Conservation (phyloP, 2,329 filamentous ascomycete species). For the Diaporthe longicolla region DNA sequence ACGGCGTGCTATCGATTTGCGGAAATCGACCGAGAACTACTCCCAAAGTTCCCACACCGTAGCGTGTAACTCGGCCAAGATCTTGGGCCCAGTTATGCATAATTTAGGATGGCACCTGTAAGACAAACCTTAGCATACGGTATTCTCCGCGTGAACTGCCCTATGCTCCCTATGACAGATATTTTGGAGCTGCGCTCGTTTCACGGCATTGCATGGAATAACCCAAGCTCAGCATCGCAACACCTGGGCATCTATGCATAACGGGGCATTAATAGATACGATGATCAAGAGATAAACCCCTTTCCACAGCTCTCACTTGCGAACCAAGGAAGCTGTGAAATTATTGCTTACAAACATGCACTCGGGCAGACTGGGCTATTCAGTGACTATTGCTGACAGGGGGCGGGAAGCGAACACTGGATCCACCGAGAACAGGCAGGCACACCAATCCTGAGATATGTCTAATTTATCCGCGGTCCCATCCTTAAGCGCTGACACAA, state of each 20-base stretch:
- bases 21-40: conserved; percentile 16
- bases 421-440: conserved; percentile 13
- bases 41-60: not conserved
- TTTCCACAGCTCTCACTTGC: not conserved
- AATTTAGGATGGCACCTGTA: not conserved
- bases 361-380: not conserved
- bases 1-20: not conserved
- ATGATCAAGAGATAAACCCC: not conserved
- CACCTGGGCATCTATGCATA: not conserved
- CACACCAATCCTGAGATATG: not conserved
- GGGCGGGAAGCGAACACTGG: not conserved
- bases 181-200: no score
- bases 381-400: not conserved
- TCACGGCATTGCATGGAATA: not conserved
- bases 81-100: conserved; percentile 8
- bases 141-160: not conserved
- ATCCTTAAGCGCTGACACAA: conserved; percentile 3
- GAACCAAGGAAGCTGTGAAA: not conserved
- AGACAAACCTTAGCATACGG: not conserved
- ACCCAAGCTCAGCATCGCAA: not conserved
- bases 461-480: not conserved
- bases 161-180: not conserved
- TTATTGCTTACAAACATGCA: not conserved
- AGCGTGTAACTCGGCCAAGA: conserved; percentile 7
- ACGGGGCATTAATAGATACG: no score